Evolutionary conservation across 805 yeast species (phyloP).

Genomic region (Barnettozyma populi): DNA sequence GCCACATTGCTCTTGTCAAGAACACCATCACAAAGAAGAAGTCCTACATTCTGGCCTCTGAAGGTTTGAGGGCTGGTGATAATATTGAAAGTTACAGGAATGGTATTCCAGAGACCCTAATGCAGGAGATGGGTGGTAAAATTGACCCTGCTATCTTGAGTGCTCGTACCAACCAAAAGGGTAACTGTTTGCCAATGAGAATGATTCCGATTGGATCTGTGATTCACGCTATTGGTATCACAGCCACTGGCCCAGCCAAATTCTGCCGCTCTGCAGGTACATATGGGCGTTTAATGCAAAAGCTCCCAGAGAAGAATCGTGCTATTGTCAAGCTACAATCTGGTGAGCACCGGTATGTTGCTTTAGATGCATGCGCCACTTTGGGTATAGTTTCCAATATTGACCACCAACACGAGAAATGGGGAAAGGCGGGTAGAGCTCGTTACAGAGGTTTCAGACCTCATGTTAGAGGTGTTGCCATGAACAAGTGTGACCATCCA

Average conservation of each 20-base stretch:
- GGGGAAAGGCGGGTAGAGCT: constrained; percentile 96
- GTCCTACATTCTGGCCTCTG: constrained; percentile 84
- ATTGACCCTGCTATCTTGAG: constrained; percentile 88
- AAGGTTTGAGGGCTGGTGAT: constrained; percentile 92
- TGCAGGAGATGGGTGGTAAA: constrained; percentile 83
- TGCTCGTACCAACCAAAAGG: constrained; percentile 82
- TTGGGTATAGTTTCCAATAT: constrained; percentile 89
- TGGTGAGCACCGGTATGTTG: constrained; percentile 91
- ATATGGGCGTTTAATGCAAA: constrained; percentile 81
- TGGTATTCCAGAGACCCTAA: constrained; percentile 76
- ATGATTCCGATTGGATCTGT: constrained; percentile 95
- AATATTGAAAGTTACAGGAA: constrained; percentile 78
- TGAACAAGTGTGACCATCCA: constrained; percentile 97
- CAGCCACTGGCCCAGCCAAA: constrained; percentile 73
- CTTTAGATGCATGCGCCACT: constrained; percentile 85
- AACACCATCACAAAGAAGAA: constrained; percentile 55
- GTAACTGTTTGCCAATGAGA: constrained; percentile 87
- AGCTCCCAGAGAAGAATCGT: constrained; percentile 59
- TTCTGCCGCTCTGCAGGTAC: constrained; percentile 94
- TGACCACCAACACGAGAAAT: constrained; percentile 80
- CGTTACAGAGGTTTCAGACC: constrained; percentile 94
- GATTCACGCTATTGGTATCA: constrained; percentile 80
- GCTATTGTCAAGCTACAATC: constrained; percentile 81
- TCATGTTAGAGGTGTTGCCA: constrained; percentile 94
- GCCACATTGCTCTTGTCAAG: constrained; percentile 84